Conservation (phyloP, 2,329 filamentous ascomycete genomes). For the Fusarium albosuccineum region DNA sequence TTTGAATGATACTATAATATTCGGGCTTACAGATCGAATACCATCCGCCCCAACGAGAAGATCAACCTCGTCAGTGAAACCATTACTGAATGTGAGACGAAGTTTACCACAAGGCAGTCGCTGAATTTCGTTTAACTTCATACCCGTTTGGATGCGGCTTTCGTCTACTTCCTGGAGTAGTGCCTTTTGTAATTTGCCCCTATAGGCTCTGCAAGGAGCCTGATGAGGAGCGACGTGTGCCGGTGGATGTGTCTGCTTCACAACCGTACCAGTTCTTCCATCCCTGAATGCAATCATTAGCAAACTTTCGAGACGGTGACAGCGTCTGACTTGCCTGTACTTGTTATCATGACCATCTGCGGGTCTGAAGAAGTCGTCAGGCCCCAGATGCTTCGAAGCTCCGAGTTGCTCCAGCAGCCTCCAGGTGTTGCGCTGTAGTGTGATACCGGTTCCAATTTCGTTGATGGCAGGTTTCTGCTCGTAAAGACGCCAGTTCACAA, state of each 20-base stretch:
- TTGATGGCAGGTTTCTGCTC: constrained; percentile 1
- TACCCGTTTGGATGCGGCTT: background rate
- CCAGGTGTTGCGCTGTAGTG: background rate
- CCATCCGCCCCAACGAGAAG: background rate
- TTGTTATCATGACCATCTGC: background rate
- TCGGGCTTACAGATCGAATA: background rate
- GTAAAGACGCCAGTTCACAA: background rate
- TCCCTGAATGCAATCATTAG: background rate
- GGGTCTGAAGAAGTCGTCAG: background rate
- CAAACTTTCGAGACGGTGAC: background rate
- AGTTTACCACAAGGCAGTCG: background rate
- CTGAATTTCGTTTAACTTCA: background rate
- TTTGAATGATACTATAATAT: background rate
- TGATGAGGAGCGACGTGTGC: background rate
- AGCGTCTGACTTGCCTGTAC: background rate
- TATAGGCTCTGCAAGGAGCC: background rate
- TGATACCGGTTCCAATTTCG: constrained; percentile 1
- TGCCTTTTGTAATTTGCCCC: background rate
- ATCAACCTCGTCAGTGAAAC: background rate
- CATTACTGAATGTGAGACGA: background rate
- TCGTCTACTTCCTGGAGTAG: background rate
- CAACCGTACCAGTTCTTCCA: background rate
- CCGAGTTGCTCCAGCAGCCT: background rate
- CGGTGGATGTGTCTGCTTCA: background rate
- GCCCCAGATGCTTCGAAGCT: background rate